These are phyloP conservation scores for Ceratobasidium sp. DNA, from an alignment of 1,284 basidiomycete genomes.

Conservation along the genomic window DNA sequence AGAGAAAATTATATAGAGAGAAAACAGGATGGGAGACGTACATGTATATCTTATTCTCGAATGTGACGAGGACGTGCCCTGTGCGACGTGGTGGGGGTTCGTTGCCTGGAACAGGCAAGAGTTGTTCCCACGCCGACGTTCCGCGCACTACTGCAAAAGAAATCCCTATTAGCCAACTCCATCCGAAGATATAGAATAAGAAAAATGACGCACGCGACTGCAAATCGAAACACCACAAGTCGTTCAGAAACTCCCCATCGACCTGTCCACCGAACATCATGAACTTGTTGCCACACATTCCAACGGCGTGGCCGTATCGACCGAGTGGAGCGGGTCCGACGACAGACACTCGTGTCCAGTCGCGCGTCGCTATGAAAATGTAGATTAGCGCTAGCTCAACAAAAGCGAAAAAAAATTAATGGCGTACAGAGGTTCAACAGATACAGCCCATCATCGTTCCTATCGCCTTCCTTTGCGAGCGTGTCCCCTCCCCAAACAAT, in stretches of 20 bases:
- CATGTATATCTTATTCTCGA: constrained; percentile 89
- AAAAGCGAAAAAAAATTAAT: constrained; percentile 50
- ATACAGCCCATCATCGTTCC: constrained; percentile 94
- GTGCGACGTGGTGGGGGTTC: constrained; percentile 89
- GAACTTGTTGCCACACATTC: constrained; percentile 92
- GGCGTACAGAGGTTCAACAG: constrained; percentile 90
- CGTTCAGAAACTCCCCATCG: constrained; percentile 95
- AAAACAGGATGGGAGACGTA: constrained; percentile 59
- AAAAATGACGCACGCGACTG: constrained; percentile 78
- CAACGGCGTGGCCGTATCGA: constrained; percentile 95
- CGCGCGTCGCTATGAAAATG: constrained; percentile 75
- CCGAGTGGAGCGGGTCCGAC: constrained; percentile 84
- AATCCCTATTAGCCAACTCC: background rate
- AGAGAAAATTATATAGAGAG: background rate
- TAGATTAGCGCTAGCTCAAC: constrained; percentile 22
- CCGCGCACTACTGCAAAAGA: constrained; percentile 62
- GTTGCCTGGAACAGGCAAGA: constrained; percentile 70
- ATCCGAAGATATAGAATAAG: background rate
- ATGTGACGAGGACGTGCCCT: constrained; percentile 91
- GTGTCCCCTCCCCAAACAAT: constrained; percentile 99
- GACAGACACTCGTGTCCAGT: constrained; percentile 92
- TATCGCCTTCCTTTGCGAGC: constrained; percentile 78
- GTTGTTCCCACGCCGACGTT: constrained; percentile 81
- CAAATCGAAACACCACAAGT: constrained; percentile 97
- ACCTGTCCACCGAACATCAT: constrained; percentile 98